Base-by-base conservation (phyloP, 768 basidiomycete species). In the Naematelia aurantialba region DNA sequence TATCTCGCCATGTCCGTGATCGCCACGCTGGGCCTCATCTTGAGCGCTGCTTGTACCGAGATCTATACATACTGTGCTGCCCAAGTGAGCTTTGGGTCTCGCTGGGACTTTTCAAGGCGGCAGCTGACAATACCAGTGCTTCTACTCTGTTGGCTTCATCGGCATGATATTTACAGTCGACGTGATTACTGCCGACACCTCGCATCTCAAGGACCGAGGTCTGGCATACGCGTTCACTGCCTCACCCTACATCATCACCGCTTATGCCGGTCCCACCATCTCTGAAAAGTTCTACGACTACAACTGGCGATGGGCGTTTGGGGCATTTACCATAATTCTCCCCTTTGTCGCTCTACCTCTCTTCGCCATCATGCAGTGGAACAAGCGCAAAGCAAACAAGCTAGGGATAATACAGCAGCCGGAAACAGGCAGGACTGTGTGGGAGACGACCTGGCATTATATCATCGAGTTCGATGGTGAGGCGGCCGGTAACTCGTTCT, bases 171-270 rank as follows among this genome's bases (percentile, higher is more conserved):
- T 62, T 46, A 46, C 19, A n/a, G 48, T 74, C 27, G 72, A 76
- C 49, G 57, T 76, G 47, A 48, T 74, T 29, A 69, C 74, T n/a
- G 72, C 70, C n/a, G 75, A 76, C 58, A 58, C 63, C 2, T 68
- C 74, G 0, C 55, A 47, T 4, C 57, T 73, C 4, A 59, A 65
- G 17, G 61, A 67, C 46, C 45, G 70, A 68, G 70, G 70, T 54
- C 47, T 72, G 1, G 70, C 70, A 4, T 72, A 61, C 55, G 70
- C 70, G 25, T 66, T 61, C 56, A 53, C 61, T 34, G 29, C 68
- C 58, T 54, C 60, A 62, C 69, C 72, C 3, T 70, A 68, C 61
- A 56, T 73, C 45, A 69, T 74, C 65, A 73, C 69, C 48, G 61
- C 72, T 44, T 76, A 70, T 19, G 55, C 59, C 4, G 75, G 73